These are phyloP conservation scores for Ilex asprella DNA, from an alignment of 257 asterid genomes.

Conservation along the genomic window DNA sequence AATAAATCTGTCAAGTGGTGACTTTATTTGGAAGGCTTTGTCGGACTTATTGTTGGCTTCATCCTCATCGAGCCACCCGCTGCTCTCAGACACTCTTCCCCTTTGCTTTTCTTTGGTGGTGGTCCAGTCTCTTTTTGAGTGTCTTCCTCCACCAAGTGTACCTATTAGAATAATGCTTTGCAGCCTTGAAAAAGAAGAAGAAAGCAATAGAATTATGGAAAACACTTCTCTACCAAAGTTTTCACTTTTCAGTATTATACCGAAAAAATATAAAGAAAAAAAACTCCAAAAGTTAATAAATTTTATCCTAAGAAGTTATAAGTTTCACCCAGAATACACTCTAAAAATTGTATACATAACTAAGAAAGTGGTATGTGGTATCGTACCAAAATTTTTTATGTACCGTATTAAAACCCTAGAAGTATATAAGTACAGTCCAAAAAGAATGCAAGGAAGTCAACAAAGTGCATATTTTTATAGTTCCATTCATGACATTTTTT, in stretches of 20 bases:
- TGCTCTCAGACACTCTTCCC: conserved; percentile 18
- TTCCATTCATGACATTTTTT: conserved; percentile 14
- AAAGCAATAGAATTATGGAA: conserved; percentile 9
- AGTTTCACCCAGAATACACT: no score
- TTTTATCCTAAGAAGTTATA: no score
- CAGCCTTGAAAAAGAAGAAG: conserved; percentile 13
- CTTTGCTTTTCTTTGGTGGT: conserved; percentile 14
- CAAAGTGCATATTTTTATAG: conserved; percentile 14
- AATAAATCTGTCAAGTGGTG: conserved; percentile 20
- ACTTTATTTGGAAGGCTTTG: conserved; percentile 23
- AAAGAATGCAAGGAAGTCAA: conserved; percentile 7
- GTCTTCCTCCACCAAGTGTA: conserved; percentile 8
- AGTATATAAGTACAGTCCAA: no score
- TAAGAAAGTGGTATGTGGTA: no score
- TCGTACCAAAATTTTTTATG: no score
- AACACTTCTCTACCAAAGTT: no score
- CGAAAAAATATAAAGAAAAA: no score
- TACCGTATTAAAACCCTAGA: no score
- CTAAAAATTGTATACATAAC: no score
- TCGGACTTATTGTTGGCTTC: conserved; percentile 32
- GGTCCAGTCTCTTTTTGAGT: conserved; percentile 13
- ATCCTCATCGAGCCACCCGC: conserved; percentile 65
- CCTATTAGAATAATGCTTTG: no score
- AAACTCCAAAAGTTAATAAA: no score
- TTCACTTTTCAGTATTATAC: no score